These are phyloP conservation scores for Gigaspora rosea DNA, from an alignment of 192 early-diverging fungal genomes.

Conservation along the genomic window DNA sequence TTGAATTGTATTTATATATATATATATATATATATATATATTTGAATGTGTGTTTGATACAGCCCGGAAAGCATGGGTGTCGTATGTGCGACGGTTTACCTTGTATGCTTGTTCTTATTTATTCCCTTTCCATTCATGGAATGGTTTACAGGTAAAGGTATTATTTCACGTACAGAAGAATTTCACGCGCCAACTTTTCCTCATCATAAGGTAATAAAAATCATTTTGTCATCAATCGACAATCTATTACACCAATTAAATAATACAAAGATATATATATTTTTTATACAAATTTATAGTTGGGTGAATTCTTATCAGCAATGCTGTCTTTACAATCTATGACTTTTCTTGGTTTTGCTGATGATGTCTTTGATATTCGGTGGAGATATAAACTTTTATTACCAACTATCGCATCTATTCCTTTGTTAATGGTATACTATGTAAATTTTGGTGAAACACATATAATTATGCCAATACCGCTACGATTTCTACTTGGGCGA, in stretches of 20 bases:
- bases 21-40: background rate
- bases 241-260: background rate
- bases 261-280: background rate
- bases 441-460: constrained; percentile 86
- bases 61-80: constrained; percentile 97
- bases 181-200: constrained; percentile 61
- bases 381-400: constrained; percentile 97
- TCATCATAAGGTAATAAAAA: constrained; percentile 61
- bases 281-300: constrained; percentile 41
- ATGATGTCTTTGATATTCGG: constrained; percentile 94
- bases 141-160: constrained; percentile 65
- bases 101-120: constrained; percentile 86
- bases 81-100: constrained; percentile 83
- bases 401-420: constrained; percentile 89
- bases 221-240: background rate
- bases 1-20: too few relatives aligned
- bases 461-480: constrained; percentile 82
- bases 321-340: constrained; percentile 92
- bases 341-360: constrained; percentile 97
- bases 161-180: constrained; percentile 40
- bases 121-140: constrained; percentile 92
- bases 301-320: constrained; percentile 91
- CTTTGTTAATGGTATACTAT: constrained; percentile 92
- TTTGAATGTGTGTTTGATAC: constrained; percentile 1
- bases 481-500: constrained; percentile 72